These are phyloP conservation scores for Pythium scleroteichum DNA, from an alignment of 352 stramenopile genomes.

Conservation along the genomic window DNA sequence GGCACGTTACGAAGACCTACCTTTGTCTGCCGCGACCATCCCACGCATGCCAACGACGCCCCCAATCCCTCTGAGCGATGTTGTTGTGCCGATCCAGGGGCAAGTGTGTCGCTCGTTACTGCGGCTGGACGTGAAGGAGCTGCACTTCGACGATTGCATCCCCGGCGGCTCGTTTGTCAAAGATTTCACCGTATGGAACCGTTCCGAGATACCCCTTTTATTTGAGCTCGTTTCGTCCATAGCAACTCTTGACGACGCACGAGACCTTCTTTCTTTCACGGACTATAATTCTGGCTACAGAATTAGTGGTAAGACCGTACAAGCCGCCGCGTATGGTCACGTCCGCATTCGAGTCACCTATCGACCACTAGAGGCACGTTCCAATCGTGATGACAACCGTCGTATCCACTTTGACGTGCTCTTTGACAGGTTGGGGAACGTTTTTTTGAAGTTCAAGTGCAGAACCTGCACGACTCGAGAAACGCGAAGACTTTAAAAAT, in stretches of 20 bases:
- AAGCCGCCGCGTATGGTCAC: conserved; percentile 82
- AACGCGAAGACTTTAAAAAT: conserved; percentile 89
- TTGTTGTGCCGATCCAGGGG: conserved; percentile 76
- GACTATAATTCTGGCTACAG: conserved; percentile 88
- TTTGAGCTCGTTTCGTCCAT: conserved; percentile 85
- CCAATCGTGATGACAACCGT: neutral
- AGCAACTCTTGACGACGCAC: conserved; percentile 62
- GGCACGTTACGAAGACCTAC: conserved; percentile 25
- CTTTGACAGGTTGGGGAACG: conserved; percentile 83
- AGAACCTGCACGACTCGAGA: conserved; percentile 83
- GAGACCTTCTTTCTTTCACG: conserved; percentile 74
- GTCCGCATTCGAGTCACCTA: conserved; percentile 87
- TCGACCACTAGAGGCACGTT: conserved; percentile 70
- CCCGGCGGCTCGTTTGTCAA: conserved; percentile 87
- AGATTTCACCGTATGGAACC: conserved; percentile 90
- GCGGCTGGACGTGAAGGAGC: conserved; percentile 83
- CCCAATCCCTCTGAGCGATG: conserved; percentile 47
- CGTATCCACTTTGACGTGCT: too few species aligned
- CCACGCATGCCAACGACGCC: conserved; percentile 28
- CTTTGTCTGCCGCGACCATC: conserved; percentile 28
- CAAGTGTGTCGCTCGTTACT: conserved; percentile 85
- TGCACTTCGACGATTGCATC: conserved; percentile 89
- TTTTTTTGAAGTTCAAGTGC: conserved; percentile 86
- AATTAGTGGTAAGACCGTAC: conserved; percentile 79
- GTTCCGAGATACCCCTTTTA: conserved; percentile 85